Evolutionary conservation across 495 filamentous ascomycete species (phyloP).

Genomic region (Mytilinidion resinicola): DNA sequence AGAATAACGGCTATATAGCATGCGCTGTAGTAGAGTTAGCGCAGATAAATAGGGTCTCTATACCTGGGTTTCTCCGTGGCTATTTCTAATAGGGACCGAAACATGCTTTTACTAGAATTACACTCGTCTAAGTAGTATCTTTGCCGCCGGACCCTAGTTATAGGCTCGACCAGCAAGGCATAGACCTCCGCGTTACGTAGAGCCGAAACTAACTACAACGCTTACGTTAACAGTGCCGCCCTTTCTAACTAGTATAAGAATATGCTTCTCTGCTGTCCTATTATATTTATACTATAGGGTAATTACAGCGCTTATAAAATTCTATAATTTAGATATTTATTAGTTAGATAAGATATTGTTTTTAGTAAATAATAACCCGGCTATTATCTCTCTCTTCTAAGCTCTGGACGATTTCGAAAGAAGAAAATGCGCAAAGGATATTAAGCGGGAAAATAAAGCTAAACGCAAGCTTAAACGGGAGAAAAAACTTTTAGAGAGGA

Average conservation of each 20-base stretch:
- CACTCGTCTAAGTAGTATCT: no score
- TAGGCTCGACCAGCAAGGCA: no score
- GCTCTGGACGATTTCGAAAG: background rate
- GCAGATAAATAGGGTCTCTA: background rate
- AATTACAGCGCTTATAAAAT: background rate
- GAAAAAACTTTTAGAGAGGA: no score
- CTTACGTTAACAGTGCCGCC: no score
- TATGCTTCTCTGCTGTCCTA: background rate
- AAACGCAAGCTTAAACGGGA: background rate
- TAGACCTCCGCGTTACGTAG: no score
- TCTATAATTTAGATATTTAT: background rate
- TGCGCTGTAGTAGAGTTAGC: background rate
- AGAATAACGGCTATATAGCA: background rate
- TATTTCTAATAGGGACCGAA: no score
- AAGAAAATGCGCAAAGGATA: background rate
- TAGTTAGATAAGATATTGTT: background rate
- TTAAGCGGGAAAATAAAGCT: no score
- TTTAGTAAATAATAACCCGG: background rate
- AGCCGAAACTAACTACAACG: no score
- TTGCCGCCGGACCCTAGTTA: no score
- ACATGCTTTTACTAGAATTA: no score
- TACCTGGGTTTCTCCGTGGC: background rate
- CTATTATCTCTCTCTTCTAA: background rate
- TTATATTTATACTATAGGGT: background rate
- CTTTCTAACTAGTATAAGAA: background rate